Evolutionary conservation across 2,329 filamentous ascomycete genomes (phyloP).

Genomic region (Monilinia polystroma): DNA sequence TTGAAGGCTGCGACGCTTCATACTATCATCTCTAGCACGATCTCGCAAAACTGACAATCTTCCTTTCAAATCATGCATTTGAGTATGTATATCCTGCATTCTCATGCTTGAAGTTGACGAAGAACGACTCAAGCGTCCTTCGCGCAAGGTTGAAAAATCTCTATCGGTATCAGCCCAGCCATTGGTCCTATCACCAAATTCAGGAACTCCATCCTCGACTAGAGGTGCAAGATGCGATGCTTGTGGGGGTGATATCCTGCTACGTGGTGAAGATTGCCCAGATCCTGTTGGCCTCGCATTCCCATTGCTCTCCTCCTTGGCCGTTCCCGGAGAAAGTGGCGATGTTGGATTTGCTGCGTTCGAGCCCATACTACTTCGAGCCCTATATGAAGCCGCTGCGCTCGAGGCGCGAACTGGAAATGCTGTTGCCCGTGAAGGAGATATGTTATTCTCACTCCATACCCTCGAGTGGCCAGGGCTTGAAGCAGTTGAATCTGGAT

Average conservation of each 20-base stretch:
- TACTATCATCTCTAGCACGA: constrained; percentile 61
- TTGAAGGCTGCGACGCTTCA: constrained; percentile 61
- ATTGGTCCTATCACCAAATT: constrained; percentile 33
- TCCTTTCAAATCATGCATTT: constrained; percentile 67
- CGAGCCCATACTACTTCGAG: constrained; percentile 37
- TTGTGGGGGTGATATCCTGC: constrained; percentile 31
- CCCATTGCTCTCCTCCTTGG: constrained; percentile 23
- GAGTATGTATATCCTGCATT: constrained; percentile 60
- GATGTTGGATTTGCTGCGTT: constrained; percentile 21
- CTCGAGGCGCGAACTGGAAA: constrained; percentile 61
- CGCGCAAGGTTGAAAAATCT: constrained; percentile 28
- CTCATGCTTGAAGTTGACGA: constrained; percentile 42
- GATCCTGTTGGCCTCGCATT: constrained; percentile 23
- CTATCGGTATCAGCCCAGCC: constrained; percentile 32
- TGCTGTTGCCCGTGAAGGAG: constrained; percentile 44
- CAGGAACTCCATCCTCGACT: constrained; percentile 50
- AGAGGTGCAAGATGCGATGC: constrained; percentile 50
- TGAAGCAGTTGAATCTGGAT: constrained; percentile 35
- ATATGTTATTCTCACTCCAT: constrained; percentile 59
- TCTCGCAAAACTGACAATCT: constrained; percentile 66
- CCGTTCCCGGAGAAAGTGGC: constrained; percentile 24
- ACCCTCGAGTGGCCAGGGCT: constrained; percentile 57
- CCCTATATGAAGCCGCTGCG: constrained; percentile 54
- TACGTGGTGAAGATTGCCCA: constrained; percentile 29
- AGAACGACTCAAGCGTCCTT: constrained; percentile 36